Conservation (phyloP, 495 filamentous ascomycete species). For the Halenospora varia region DNA sequence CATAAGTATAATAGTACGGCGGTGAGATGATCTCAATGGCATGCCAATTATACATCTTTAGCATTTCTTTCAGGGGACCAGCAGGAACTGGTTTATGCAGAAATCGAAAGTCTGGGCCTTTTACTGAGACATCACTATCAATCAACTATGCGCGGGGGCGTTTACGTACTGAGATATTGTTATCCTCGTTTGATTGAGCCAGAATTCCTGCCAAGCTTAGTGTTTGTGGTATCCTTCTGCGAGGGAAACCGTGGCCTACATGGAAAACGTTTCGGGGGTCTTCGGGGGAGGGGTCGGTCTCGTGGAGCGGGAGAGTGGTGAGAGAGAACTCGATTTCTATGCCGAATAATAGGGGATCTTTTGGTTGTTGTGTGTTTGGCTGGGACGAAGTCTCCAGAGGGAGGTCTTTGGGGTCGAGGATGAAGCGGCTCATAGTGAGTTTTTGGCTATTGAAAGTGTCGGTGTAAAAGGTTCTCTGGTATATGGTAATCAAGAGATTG, state of each 20-base stretch:
- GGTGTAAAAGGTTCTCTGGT: too few species aligned
- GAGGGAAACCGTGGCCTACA: neutral
- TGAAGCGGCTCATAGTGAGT: too few species aligned
- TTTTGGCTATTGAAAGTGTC: too few species aligned
- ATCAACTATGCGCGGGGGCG: neutral
- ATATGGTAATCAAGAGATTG: too few species aligned
- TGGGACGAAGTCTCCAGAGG: too few species aligned
- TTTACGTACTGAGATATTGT: neutral
- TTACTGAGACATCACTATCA: neutral
- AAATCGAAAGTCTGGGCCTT: too few species aligned
- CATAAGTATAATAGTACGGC: neutral
- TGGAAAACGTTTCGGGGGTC: neutral
- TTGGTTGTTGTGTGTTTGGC: neutral
- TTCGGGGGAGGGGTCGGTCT: neutral
- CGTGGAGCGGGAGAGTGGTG: neutral
- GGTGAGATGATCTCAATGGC: neutral
- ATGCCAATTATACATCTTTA: neutral
- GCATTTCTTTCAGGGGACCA: neutral
- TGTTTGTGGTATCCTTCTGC: neutral
- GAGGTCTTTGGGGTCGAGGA: too few species aligned
- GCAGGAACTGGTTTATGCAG: too few species aligned
- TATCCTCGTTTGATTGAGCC: neutral
- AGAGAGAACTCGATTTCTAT: neutral
- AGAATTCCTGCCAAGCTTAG: neutral
- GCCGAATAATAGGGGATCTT: neutral